Percentiles rank a stretch among this genome's conserved stretches.
phyloP scores from a whole-genome alignment of 495 filamentous ascomycete species.

The Rostrohypoxylon terebratum region DNA sequence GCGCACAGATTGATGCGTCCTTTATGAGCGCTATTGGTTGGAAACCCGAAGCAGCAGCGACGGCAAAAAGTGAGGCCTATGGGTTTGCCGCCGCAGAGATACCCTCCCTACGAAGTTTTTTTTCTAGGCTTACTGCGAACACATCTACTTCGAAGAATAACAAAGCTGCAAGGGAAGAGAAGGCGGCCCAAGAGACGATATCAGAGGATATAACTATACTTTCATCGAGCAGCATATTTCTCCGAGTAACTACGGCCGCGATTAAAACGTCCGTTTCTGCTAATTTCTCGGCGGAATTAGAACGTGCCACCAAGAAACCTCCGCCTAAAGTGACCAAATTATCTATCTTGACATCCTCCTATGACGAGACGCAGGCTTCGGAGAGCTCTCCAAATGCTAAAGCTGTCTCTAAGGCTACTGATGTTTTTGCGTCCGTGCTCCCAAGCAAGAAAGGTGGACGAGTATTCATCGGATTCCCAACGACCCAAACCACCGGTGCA shows the following conservation, averaged over 20 bases:
- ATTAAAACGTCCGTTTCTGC: constrained; percentile 76
- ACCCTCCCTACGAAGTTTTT: constrained; percentile 79
- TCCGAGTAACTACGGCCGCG: constrained; percentile 85
- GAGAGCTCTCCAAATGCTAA: constrained; percentile 58
- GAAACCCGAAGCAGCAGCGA: constrained; percentile 66
- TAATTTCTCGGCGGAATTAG: constrained; percentile 83
- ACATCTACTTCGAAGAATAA: constrained; percentile 52
- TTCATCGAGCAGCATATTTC: constrained; percentile 81
- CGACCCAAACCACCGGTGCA: constrained; percentile 93
- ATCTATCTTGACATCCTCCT: constrained; percentile 88
- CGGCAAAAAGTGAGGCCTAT: constrained; percentile 54
- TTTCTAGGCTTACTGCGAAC: constrained; percentile 72
- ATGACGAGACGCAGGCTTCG: constrained; percentile 80
- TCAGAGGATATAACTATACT: constrained; percentile 73
- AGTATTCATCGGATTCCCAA: constrained; percentile 98
- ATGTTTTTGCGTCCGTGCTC: constrained; percentile 90
- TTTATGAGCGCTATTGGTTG: constrained; percentile 92
- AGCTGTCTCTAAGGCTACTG: constrained; percentile 66
- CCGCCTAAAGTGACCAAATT: constrained; percentile 88
- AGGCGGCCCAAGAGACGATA: constrained; percentile 65
- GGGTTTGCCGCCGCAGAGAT: constrained; percentile 54
- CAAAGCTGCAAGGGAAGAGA: constrained; percentile 65
- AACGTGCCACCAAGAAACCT: constrained; percentile 95
- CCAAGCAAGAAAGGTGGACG: constrained; percentile 85
- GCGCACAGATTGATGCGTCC: constrained; percentile 87